Evolutionary conservation across 495 filamentous ascomycete genomes (phyloP).

Genomic region (Daldinia bambusicola): DNA sequence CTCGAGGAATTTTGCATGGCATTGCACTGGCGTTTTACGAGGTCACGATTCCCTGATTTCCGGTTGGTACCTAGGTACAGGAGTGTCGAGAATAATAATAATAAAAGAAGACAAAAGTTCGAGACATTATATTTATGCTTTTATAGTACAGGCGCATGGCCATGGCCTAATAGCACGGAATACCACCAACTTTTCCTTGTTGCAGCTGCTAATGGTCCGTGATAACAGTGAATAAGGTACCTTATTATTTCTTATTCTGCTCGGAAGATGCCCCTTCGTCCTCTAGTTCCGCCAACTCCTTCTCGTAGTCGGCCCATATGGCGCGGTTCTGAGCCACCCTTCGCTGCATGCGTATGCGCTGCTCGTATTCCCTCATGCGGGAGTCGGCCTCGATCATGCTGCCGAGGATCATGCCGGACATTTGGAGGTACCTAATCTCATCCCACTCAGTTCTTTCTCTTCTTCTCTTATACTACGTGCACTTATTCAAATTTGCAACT

Average conservation of each 20-base stretch:
- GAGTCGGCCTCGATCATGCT: slow-evolving; percentile 85
- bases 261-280: slow-evolving; percentile 15
- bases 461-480: not conserved
- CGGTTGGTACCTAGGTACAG: slow-evolving; percentile 16
- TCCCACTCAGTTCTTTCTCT: slow-evolving; percentile 1
- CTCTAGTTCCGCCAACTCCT: slow-evolving; percentile 46
- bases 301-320: slow-evolving; percentile 61
- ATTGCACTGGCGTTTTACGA: slow-evolving; percentile 44
- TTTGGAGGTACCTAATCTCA: slow-evolving; percentile 74
- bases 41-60: slow-evolving; percentile 20
- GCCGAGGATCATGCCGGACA: slow-evolving; percentile 87
- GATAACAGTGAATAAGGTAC: not conserved
- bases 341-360: slow-evolving; percentile 69
- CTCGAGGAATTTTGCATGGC: slow-evolving; percentile 39
- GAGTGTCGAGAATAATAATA: slow-evolving; percentile 9
- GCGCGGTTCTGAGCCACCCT: slow-evolving; percentile 69
- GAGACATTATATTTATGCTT: slow-evolving; percentile 13
- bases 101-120: no score
- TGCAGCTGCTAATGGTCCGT: not conserved
- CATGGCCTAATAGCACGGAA: slow-evolving; percentile 18
- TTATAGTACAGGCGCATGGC: slow-evolving; percentile 4
- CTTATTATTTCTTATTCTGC: slow-evolving; percentile 31
- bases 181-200: not conserved
- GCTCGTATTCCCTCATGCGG: slow-evolving; percentile 74
- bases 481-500: not conserved